Evolutionary conservation across 106 monocot genomes (phyloP).

Genomic region (Platanthera zijinensis): DNA sequence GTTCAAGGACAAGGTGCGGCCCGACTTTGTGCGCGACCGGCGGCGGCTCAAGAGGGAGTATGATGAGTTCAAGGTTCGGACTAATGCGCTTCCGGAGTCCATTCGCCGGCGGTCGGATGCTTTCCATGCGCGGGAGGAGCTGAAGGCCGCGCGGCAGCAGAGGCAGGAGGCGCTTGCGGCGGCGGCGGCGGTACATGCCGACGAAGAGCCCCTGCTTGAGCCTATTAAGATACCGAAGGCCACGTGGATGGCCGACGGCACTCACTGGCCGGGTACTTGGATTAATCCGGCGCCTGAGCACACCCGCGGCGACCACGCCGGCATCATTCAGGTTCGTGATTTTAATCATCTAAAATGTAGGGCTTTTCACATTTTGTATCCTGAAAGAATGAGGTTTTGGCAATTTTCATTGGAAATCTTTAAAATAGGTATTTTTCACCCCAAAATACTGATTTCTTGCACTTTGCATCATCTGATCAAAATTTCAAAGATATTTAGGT

Average conservation of each 20-base stretch:
- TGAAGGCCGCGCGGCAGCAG: constrained; percentile 53
- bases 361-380: too few species aligned
- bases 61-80: constrained; percentile 76
- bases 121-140: constrained; percentile 67
- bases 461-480: too few species aligned
- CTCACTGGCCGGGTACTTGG: constrained; percentile 84
- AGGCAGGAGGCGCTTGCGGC: constrained; percentile 27
- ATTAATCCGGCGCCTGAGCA: constrained; percentile 36
- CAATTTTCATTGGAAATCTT: too few species aligned
- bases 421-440: too few species aligned
- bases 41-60: constrained; percentile 66
- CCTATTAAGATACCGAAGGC: constrained; percentile 64
- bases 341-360: not conserved
- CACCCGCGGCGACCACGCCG: constrained; percentile 70
- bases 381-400: too few species aligned
- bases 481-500: too few species aligned
- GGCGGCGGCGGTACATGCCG: constrained; percentile 9
- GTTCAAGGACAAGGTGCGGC: constrained; percentile 59
- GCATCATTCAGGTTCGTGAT: constrained; percentile 58
- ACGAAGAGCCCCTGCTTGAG: constrained; percentile 25
- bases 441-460: too few species aligned
- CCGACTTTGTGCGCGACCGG: constrained; percentile 71
- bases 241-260: constrained; percentile 83
- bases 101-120: constrained; percentile 71
- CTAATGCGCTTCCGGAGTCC: constrained; percentile 62